Evolutionary conservation across 441 rosid genomes (phyloP).

Genomic region (Syzygium syzygioides): DNA sequence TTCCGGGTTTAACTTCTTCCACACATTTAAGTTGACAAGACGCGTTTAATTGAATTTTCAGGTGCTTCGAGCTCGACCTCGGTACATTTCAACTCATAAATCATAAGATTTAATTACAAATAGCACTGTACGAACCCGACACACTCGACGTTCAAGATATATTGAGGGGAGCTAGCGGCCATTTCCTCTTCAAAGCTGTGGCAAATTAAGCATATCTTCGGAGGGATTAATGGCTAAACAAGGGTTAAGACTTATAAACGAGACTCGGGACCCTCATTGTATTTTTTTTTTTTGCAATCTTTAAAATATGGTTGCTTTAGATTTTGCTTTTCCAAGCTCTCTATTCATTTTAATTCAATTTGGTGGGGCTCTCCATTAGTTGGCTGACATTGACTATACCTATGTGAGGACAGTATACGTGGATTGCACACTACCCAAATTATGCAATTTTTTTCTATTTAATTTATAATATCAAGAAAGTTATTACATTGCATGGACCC

Average conservation of each 20-base stretch:
- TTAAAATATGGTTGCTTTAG: neutral
- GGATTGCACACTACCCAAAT: conserved; percentile 5
- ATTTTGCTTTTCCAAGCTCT: neutral
- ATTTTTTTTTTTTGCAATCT: neutral
- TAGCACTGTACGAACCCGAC: neutral
- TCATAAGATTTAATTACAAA: neutral
- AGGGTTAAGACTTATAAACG: neutral
- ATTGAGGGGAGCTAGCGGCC: too few species aligned
- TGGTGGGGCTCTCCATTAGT: neutral
- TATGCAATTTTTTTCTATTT: neutral
- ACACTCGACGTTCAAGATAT: neutral
- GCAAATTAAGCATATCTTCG: neutral
- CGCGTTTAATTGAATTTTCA: fast-evolving
- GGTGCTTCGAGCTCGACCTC: fast-evolving
- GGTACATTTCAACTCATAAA: neutral
- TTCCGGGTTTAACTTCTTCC: neutral
- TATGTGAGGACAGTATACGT: neutral
- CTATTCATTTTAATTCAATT: neutral
- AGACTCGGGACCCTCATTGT: neutral
- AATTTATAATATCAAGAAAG: neutral
- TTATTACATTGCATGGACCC: neutral
- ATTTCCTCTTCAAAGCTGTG: neutral
- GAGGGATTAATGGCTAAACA: neutral
- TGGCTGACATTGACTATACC: neutral
- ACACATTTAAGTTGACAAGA: neutral